phyloP scores from a whole-genome alignment of 1,139 yeast genomes.

The Kodamaea anthophila region DNA sequence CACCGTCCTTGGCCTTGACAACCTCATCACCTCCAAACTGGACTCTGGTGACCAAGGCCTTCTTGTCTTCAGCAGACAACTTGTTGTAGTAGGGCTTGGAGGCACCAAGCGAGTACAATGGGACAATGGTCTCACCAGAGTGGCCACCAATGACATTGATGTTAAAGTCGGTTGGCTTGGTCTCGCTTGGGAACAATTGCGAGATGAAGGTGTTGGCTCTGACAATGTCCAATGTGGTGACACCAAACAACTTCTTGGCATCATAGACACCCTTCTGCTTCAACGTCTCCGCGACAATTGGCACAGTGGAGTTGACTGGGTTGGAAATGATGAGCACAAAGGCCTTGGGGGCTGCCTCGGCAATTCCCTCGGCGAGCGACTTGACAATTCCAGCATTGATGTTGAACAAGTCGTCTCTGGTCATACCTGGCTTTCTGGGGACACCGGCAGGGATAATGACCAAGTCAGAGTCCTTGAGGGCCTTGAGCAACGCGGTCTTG shows the following conservation, averaged over 20 bases:
- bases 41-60: constrained; percentile 82
- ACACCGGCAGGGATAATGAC: constrained; percentile 98
- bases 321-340: constrained; percentile 84
- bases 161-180: constrained; percentile 68
- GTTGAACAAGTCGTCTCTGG: constrained; percentile 95
- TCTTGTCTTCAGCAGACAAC: constrained; percentile 21
- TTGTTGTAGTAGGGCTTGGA: constrained; percentile 20
- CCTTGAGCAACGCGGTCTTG: constrained; percentile 65
- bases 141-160: constrained; percentile 93
- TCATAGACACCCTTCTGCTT: constrained; percentile 82
- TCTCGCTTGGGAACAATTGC: constrained; percentile 44
- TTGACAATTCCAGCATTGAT: constrained; percentile 95
- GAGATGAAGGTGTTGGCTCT: constrained; percentile 91
- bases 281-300: constrained; percentile 93
- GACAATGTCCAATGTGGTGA: constrained; percentile 91
- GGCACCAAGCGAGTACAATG: constrained; percentile 63
- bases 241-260: constrained; percentile 92
- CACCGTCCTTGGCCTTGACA: constrained; percentile 97
- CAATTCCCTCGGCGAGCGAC: constrained; percentile 84
- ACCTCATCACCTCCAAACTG: constrained; percentile 99
- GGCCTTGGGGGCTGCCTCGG: constrained; percentile 83
- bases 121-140: constrained; percentile 97
- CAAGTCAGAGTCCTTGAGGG: constrained; percentile 77
- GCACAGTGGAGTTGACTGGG: constrained; percentile 98
- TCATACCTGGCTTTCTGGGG: constrained; percentile 99